Percentiles rank a stretch among this genome's conserved stretches.
These are phyloP conservation scores for Mallotus japonicus DNA, from an alignment of 441 rosid genomes.

Conservation along the genomic window DNA sequence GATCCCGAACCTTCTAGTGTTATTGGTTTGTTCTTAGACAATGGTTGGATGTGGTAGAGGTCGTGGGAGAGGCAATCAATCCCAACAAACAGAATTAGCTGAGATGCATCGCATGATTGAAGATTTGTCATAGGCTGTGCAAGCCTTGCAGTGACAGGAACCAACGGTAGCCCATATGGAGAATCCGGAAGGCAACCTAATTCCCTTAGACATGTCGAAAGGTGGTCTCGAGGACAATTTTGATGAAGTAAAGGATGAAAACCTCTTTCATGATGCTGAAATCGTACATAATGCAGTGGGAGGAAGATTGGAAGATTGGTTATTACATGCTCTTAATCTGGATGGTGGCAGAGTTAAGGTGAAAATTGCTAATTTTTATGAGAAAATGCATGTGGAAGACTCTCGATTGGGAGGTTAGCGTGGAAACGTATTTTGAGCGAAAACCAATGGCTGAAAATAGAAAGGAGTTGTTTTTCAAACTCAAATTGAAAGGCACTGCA, in stretches of 20 bases:
- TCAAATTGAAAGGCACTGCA: no score
- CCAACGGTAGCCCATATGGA: background rate
- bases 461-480: no score
- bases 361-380: background rate
- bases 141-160: background rate
- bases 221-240: no score
- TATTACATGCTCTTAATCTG: background rate
- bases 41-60: background rate
- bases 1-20: no score
- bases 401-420: constrained; percentile 7
- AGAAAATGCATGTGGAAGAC: background rate
- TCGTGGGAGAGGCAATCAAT: background rate
- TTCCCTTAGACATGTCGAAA: background rate
- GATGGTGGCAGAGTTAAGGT: background rate
- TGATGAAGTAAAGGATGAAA: background rate
- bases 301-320: background rate
- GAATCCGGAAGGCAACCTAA: background rate
- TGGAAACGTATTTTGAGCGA: constrained; percentile 1
- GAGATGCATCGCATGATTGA: background rate
- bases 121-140: background rate
- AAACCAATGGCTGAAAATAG: constrained; percentile 1
- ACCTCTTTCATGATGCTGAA: no score
- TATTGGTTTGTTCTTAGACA: background rate
- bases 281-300: background rate
- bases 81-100: no score